Evolutionary conservation across 192 early-diverging fungal species (phyloP).

Genomic region (Podila epigama): DNA sequence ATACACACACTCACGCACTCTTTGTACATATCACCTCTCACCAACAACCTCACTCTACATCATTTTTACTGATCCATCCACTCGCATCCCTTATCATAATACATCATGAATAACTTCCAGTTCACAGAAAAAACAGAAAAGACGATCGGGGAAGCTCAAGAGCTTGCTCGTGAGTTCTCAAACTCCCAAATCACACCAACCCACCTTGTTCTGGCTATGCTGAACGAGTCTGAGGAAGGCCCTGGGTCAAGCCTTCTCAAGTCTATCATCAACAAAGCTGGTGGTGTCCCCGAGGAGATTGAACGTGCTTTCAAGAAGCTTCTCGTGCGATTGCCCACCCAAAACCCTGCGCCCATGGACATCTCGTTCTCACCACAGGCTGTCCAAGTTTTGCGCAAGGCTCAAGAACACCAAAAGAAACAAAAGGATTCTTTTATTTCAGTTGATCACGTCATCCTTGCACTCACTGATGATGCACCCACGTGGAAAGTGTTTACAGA

Average conservation of each 20-base stretch:
- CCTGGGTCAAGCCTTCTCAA: slow-evolving; percentile 74
- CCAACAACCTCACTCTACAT: neutral
- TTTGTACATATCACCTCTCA: neutral
- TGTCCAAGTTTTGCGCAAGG: slow-evolving; percentile 69
- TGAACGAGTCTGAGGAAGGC: slow-evolving; percentile 85
- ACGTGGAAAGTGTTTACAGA: slow-evolving; percentile 66
- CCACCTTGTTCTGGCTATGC: slow-evolving; percentile 82
- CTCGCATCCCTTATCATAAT: neutral
- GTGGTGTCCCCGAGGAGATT: slow-evolving; percentile 75
- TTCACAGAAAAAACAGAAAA: slow-evolving; percentile 91
- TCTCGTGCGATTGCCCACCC: slow-evolving; percentile 81
- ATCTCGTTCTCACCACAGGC: slow-evolving; percentile 70
- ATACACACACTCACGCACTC: neutral
- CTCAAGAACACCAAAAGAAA: slow-evolving; percentile 82
- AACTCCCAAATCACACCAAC: slow-evolving; percentile 81
- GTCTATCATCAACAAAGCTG: slow-evolving; percentile 82
- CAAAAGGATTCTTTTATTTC: slow-evolving; percentile 92
- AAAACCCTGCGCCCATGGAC: slow-evolving; percentile 85
- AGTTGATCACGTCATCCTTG: slow-evolving; percentile 90
- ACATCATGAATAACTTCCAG: slow-evolving; percentile 63
- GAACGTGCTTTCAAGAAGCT: slow-evolving; percentile 84
- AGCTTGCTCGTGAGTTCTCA: slow-evolving; percentile 75
- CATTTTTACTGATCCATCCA: neutral
- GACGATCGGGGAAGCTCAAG: slow-evolving; percentile 66
- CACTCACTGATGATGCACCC: slow-evolving; percentile 76